Conservation (phyloP, 805 yeast species). For the Wickerhamiella nectarea region DNA sequence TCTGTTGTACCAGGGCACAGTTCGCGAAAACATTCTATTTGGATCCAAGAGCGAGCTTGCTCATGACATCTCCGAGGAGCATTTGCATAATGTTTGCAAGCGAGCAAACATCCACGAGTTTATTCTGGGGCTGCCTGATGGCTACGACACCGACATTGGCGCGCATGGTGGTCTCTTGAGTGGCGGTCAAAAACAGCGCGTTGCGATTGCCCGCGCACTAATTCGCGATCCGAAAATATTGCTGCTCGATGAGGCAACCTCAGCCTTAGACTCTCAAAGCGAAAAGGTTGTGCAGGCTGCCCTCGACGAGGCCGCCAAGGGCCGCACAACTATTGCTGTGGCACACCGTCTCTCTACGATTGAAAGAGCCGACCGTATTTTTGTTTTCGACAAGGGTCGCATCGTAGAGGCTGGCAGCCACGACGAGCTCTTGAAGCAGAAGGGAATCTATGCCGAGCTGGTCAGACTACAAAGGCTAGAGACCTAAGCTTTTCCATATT, state of each 20-base stretch:
- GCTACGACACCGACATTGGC: constrained; percentile 45
- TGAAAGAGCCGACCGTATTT: constrained; percentile 45
- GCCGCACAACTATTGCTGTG: constrained; percentile 71
- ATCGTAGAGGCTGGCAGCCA: constrained; percentile 49
- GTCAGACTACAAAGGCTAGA: constrained; percentile 30
- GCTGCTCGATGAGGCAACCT: constrained; percentile 57
- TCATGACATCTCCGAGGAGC: constrained; percentile 31
- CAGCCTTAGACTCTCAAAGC: constrained; percentile 54
- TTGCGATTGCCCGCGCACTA: constrained; percentile 64
- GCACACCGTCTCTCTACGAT: constrained; percentile 73
- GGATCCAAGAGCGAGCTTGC: no score
- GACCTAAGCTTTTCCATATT: constrained; percentile 10
- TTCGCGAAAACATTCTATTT: constrained; percentile 42
- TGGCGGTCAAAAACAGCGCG: constrained; percentile 68
- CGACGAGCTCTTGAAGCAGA: constrained; percentile 31
- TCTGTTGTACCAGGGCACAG: constrained; percentile 39
- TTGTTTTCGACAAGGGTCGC: constrained; percentile 48
- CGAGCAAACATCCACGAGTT: constrained; percentile 49
- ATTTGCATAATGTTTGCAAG: constrained; percentile 33
- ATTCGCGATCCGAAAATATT: constrained; percentile 51
- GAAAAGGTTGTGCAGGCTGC: constrained; percentile 67
- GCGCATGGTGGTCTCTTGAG: constrained; percentile 45
- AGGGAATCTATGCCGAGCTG: constrained; percentile 29
- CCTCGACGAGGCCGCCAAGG: constrained; percentile 47
- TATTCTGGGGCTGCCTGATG: constrained; percentile 42